Evolutionary conservation across 345 rosid genomes (phyloP), one percentile per base, ranked within the genome.

Genomic region (Brassica nigra): DNA sequence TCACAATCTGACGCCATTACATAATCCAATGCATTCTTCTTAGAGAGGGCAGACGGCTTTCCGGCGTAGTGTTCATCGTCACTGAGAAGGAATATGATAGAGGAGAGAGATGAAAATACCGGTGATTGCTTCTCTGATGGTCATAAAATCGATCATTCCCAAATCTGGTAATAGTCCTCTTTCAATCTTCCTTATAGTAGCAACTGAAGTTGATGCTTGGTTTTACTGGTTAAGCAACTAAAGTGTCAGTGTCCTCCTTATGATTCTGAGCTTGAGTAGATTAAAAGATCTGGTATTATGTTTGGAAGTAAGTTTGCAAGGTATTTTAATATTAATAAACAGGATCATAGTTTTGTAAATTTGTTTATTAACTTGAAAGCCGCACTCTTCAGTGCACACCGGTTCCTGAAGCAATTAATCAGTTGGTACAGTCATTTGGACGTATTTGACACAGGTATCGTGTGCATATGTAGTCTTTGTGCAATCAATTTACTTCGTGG

Each of bases 131-230:
- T 84, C 85, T 81, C 84, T 69, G 83, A 81, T 29, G 72, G 81
- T 75, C 88, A 80, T 84, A 92, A 88, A 78, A 85, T 92, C 95
- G 97, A 89, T 92, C 71, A 90, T 91, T 10, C 87, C 93, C 5
- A 89, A 83, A 79, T 80, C 97, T 47, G 95, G 97, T 92, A 75
- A 36, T 68, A 11, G 65, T 37, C 29, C 29, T 54, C 20, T 55
- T 47, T 71, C 54, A 18, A 18, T 62, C 10, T 61, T 76, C 61
- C 12, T 37, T 37, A 37, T 37, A 37, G 7, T 37, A 37, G 39
- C 44, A 9, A 15, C 59, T 39, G 18, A 37, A 8, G 3, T 59
- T 37, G 42, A 37, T 37, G 42, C 10, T 37, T 37, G 10, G 42
- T 8, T 37, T 37, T 8, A 37, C 10, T 37, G 42, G 42, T 37